phyloP scores from a whole-genome alignment of 1,139 yeast genomes.

The Kurtzmaniella quercitrusa region DNA sequence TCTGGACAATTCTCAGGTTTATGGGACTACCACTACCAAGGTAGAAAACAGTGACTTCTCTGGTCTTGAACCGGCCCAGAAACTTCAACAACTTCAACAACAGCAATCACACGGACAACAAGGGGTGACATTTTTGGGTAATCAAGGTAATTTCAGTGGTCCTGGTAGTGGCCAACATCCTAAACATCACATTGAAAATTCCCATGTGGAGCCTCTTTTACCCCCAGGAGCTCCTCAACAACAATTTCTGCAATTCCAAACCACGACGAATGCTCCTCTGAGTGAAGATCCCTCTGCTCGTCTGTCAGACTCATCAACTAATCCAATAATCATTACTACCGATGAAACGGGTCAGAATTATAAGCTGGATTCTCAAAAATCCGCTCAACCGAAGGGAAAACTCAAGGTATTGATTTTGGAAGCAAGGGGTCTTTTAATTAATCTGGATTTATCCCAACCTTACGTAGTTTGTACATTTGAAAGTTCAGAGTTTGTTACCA shows the following conservation, averaged over 20 bases:
- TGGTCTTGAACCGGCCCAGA: constrained; percentile 4
- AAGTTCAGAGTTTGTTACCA: constrained; percentile 84
- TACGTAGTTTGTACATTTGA: constrained; percentile 94
- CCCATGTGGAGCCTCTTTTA: constrained; percentile 9
- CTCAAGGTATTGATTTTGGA: constrained; percentile 75
- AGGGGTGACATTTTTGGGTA: constrained; percentile 10
- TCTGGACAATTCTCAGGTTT: constrained; percentile 56
- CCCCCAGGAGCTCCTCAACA: constrained; percentile 4
- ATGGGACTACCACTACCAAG: constrained; percentile 57
- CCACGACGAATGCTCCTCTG: not conserved
- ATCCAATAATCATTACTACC: constrained; percentile 41
- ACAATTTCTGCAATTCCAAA: constrained; percentile 6
- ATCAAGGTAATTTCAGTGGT: not conserved
- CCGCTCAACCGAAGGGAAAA: constrained; percentile 69
- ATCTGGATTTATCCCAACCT: constrained; percentile 59
- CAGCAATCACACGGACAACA: constrained; percentile 7
- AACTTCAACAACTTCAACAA: constrained; percentile 10
- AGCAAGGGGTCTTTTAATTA: constrained; percentile 63
- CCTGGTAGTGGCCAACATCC: constrained; percentile 6
- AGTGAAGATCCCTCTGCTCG: constrained; percentile 4
- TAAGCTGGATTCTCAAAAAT: constrained; percentile 21
- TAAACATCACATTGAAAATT: constrained; percentile 6
- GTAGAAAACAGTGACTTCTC: constrained; percentile 3
- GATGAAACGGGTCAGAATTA: constrained; percentile 41
- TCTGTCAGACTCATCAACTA: constrained; percentile 1